Evolutionary conservation across 345 rosid genomes (phyloP).

Genomic region (Eucalyptus marginata): DNA sequence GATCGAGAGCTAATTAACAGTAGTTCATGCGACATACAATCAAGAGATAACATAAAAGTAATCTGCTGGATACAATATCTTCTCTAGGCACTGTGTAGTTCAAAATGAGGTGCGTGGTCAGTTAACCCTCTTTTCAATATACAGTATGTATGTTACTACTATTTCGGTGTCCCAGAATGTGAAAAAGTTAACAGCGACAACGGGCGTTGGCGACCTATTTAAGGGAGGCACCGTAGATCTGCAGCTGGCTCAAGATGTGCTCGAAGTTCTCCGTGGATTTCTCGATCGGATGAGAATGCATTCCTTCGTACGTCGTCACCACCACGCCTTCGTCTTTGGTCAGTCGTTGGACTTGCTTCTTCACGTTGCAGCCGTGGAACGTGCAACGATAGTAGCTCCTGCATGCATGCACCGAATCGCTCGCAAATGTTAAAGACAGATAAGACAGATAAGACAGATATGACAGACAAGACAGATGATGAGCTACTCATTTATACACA

Average conservation of each 20-base stretch:
- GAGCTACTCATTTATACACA: background rate
- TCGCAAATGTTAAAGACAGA: background rate
- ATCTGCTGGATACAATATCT: background rate
- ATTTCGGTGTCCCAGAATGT: background rate
- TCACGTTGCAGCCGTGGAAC: constrained; percentile 76
- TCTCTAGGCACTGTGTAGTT: background rate
- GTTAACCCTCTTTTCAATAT: background rate
- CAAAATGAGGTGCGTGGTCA: background rate
- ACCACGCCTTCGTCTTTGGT: constrained; percentile 83
- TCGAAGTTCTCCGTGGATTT: constrained; percentile 78
- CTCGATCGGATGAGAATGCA: constrained; percentile 71
- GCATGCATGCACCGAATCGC: background rate
- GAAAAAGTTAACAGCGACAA: background rate
- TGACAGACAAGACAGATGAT: background rate
- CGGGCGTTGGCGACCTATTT: background rate
- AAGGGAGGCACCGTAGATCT: constrained; percentile 41
- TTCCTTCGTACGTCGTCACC: constrained; percentile 88
- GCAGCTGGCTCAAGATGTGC: constrained; percentile 82
- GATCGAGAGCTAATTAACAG: background rate
- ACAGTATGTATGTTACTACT: background rate
- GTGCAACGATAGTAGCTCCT: constrained; percentile 98
- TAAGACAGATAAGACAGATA: background rate
- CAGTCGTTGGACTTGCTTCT: constrained; percentile 89
- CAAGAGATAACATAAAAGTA: background rate
- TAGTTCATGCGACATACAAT: background rate